A percentile compares a stretch with the other conserved stretches of the same genome.
phyloP scores from a whole-genome alignment of 2,329 filamentous ascomycete genomes.

The Calcarisporium arbuscula region DNA sequence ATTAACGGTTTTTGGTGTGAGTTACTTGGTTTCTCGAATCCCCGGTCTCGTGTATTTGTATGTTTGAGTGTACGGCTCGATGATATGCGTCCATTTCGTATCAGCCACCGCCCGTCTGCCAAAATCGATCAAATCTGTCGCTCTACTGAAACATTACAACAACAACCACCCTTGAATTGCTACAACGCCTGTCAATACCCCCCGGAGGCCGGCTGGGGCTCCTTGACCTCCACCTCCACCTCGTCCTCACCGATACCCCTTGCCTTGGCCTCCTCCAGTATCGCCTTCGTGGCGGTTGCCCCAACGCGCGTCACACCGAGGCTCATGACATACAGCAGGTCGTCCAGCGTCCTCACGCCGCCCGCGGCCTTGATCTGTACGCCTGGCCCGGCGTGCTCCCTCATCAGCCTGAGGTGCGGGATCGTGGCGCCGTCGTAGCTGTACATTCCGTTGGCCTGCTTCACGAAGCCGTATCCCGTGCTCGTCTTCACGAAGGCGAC shows the following conservation, averaged over 20 bases:
- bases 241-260: slow-evolving; percentile 35
- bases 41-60: background rate
- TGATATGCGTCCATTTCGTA: no score
- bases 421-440: slow-evolving; percentile 48
- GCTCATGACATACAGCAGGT: slow-evolving; percentile 46
- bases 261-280: slow-evolving; percentile 46
- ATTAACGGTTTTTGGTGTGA: background rate
- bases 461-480: slow-evolving; percentile 55
- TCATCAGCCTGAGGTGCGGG: slow-evolving; percentile 47
- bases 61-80: background rate
- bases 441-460: slow-evolving; percentile 44
- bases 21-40: background rate
- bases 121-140: no score
- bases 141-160: no score
- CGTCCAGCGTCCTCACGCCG: slow-evolving; percentile 50
- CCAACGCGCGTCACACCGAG: slow-evolving; percentile 50
- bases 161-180: no score
- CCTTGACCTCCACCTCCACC: slow-evolving; percentile 11
- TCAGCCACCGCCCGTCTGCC: no score
- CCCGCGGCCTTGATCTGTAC: slow-evolving; percentile 54
- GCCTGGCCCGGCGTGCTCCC: slow-evolving; percentile 30
- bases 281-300: slow-evolving; percentile 46
- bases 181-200: background rate
- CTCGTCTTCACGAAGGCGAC: slow-evolving; percentile 57
- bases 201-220: slow-evolving; percentile 1